Conservation (phyloP, 805 yeast genomes). For the Lipomyces lipofer region DNA sequence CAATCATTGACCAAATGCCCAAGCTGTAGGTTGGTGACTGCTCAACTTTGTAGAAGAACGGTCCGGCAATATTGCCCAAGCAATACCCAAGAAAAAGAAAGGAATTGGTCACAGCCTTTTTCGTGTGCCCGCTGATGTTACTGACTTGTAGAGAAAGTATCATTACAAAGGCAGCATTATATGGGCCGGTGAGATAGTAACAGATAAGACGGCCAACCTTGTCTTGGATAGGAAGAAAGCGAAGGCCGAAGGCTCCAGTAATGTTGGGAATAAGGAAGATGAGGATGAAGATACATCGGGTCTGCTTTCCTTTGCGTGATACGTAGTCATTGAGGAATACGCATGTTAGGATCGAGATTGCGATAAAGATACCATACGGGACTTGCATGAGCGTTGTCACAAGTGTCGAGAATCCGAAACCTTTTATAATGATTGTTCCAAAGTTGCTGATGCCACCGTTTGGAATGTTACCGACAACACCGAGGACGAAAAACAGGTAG, state of each 20-base stretch:
- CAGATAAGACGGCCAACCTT: constrained; percentile 38
- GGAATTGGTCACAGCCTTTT: constrained; percentile 11
- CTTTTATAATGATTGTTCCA: constrained; percentile 36
- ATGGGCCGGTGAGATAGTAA: constrained; percentile 36
- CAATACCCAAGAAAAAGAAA: neutral
- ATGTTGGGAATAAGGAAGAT: neutral
- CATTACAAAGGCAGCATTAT: constrained; percentile 35
- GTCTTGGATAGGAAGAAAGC: constrained; percentile 17
- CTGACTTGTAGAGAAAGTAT: constrained; percentile 12
- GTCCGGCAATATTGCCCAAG: constrained; percentile 66
- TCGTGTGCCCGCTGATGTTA: constrained; percentile 40
- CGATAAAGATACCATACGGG: constrained; percentile 1
- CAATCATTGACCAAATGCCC: constrained; percentile 3
- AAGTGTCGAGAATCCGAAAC: constrained; percentile 37
- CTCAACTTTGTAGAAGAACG: no score
- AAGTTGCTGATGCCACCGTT: constrained; percentile 38
- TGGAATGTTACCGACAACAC: constrained; percentile 34
- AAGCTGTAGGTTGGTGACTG: constrained; percentile 2
- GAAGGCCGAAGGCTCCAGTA: constrained; percentile 1
- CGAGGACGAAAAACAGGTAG: constrained; percentile 35
- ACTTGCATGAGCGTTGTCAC: no score
- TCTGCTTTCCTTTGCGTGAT: no score
- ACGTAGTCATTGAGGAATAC: no score
- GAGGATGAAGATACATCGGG: neutral
- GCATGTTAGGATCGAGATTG: neutral